These are phyloP conservation scores for Solanum chacoense DNA, from an alignment of 305 asterid genomes.

Conservation along the genomic window DNA sequence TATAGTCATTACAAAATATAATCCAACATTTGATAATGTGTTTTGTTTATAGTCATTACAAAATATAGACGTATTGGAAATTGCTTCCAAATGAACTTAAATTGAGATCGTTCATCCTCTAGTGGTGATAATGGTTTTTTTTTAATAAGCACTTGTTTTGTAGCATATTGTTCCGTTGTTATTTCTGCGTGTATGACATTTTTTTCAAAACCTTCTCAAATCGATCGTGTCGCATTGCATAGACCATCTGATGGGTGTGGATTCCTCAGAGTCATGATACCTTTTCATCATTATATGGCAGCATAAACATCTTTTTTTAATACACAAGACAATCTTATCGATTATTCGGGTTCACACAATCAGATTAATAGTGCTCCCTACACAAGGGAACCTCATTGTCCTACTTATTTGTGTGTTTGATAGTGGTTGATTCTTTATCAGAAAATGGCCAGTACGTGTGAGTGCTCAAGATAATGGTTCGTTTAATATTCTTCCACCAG, in stretches of 20 bases:
- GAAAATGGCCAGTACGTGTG: background rate
- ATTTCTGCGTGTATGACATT: background rate
- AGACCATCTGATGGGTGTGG: background rate
- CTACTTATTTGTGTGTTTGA: background rate
- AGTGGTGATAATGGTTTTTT: background rate
- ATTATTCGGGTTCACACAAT: background rate
- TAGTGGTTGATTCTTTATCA: background rate
- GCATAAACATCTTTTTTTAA: background rate
- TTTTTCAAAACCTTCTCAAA: background rate
- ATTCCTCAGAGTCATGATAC: no score
- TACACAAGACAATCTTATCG: background rate
- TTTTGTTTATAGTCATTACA: no score
- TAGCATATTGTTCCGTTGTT: background rate
- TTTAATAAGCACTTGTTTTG: background rate
- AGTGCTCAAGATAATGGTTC: background rate
- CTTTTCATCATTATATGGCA: background rate
- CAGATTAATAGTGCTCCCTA: background rate
- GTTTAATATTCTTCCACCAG: background rate
- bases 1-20: no score
- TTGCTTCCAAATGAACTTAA: background rate
- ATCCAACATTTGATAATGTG: background rate
- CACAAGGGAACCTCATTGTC: background rate
- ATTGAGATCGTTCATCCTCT: background rate
- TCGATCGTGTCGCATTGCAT: background rate
- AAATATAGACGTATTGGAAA: background rate